phyloP scores from a whole-genome alignment of 345 rosid genomes.

The Hibiscus mutabilis region DNA sequence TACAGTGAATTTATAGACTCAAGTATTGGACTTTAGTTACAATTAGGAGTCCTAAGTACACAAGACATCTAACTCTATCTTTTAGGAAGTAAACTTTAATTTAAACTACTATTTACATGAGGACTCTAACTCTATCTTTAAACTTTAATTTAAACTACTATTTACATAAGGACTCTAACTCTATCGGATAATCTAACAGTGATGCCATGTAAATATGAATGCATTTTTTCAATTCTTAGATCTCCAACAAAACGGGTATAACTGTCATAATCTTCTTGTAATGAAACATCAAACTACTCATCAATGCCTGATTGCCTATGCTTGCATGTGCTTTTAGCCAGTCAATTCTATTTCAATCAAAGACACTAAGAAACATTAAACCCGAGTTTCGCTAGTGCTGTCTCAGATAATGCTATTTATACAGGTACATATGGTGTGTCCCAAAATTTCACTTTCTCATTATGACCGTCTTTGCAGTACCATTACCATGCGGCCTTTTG shows the following conservation, averaged over 20 bases:
- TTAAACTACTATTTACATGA: too few relatives aligned
- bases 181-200: too few relatives aligned
- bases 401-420: neutral
- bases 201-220: neutral
- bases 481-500: constrained; percentile 71
- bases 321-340: neutral
- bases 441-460: neutral
- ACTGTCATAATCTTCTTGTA: neutral
- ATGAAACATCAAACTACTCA: neutral
- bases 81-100: too few relatives aligned
- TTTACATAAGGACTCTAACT: too few relatives aligned
- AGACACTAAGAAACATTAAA: neutral
- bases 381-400: neutral
- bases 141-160: too few relatives aligned
- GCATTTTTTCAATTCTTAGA: neutral
- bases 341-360: neutral
- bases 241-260: neutral
- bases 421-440: neutral
- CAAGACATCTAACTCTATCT: too few relatives aligned
- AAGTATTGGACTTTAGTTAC: too few relatives aligned
- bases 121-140: too few relatives aligned
- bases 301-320: neutral
- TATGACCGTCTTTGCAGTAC: constrained; percentile 40
- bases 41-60: too few relatives aligned
- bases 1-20: too few relatives aligned